These are phyloP conservation scores for Ramaria rubella DNA, from an alignment of 768 basidiomycete species.

Conservation along the genomic window DNA sequence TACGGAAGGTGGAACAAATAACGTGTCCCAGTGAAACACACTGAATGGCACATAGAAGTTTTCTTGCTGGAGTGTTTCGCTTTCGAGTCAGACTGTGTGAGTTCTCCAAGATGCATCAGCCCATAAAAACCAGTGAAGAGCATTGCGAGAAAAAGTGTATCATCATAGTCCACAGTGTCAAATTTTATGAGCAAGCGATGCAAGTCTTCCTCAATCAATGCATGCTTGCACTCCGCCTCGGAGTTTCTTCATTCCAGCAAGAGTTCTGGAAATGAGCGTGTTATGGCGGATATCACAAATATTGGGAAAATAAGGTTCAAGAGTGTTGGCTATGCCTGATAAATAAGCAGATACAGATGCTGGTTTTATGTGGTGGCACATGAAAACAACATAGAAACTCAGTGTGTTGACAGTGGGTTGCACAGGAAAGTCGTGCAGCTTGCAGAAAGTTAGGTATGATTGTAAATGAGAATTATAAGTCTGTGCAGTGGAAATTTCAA, in stretches of 20 bases:
- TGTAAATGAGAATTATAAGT: too few relatives aligned
- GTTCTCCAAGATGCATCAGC: conserved; percentile 25
- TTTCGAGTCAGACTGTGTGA: conserved; percentile 18
- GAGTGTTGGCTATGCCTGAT: conserved; percentile 18
- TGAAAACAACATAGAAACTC: conserved; percentile 13
- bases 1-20: conserved; percentile 25
- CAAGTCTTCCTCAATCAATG: conserved; percentile 18
- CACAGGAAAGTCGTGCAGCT: conserved; percentile 2
- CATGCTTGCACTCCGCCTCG: conserved; percentile 21
- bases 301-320: conserved; percentile 19
- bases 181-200: conserved; percentile 16
- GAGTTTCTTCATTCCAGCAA: conserved; percentile 25
- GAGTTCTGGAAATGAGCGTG: conserved; percentile 10
- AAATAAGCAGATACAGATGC: conserved; percentile 20
- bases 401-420: conserved; percentile 13
- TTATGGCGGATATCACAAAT: neutral
- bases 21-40: neutral
- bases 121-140: conserved; percentile 21
- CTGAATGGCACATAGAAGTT: conserved; percentile 12
- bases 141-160: conserved; percentile 23
- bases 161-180: conserved; percentile 23
- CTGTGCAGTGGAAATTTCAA: conserved; percentile 10
- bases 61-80: conserved; percentile 29
- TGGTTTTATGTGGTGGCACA: conserved; percentile 17
- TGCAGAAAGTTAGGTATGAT: conserved; percentile 9